Evolutionary conservation across 2,329 filamentous ascomycete species (phyloP), one percentile per base, ranked within the genome.

Genomic region (Xylariaceae sp.): DNA sequence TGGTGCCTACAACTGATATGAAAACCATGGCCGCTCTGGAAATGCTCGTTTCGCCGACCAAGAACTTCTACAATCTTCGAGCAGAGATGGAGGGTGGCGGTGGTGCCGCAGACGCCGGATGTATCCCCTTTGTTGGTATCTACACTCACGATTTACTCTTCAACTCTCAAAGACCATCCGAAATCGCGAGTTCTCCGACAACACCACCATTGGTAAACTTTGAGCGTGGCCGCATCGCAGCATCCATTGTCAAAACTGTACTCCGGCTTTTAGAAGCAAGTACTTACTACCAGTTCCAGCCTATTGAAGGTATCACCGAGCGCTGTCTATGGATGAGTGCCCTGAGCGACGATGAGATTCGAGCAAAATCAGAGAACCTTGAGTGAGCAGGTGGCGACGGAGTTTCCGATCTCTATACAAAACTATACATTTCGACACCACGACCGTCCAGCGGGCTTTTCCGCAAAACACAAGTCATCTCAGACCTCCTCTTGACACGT

Each of bases 251-350:
- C 56, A 94, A 94, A 74, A 89, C 86, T 43, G 71, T 94, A 36
- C 71, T 92, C 38, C 77, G 89, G 18, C 73, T 94, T n/a, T 74
- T 94, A 10, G 89, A 94, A 68, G 85, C 87, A 1, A 91, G 87
- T 64, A 82, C 84, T 18, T 78, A 82, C 48, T 94, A 92, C 65
- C 71, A 74, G 6, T 90, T 92, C 65, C 78, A 83, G 58, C 83
- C 87, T 1, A 82, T 91, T 35, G 86, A 89, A 54, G 86, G 87
- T 45, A 80, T 90, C 44, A 85, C 88, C 5, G 87, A 89, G 68
- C 78, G 87, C 55, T 94, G 89, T 65, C 75, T 94, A n/a, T 94
- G 89, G 89, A 84, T 94, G 71, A 85, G 86, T 42, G 87, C 88
- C 10, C 66, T 94, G 47, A 80, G 72, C 47, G 88, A 92, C 57